Base-by-base conservation (phyloP, 768 basidiomycete species). In the Auriscalpium vulgare region DNA sequence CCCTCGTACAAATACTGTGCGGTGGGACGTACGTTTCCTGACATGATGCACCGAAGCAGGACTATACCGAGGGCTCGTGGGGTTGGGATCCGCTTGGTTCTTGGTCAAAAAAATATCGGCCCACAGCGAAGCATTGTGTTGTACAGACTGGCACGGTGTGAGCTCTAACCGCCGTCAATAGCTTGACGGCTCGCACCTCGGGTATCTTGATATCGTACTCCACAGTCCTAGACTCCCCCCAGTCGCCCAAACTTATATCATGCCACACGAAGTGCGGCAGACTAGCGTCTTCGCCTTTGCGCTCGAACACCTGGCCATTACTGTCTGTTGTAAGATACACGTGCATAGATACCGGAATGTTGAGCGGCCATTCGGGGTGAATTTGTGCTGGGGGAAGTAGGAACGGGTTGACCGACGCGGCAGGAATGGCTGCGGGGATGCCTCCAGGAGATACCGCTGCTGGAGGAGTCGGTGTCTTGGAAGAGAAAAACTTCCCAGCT, bases 101-200 rank as follows among this genome's bases (percentile, higher is more conserved):
- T 79, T 83, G 0, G 83, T 77, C 8, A 95, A 69, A 67, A 87
- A 88, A 6, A 93, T 75, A 63, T 95, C 89, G 14, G 87, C 87
- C 87, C 88, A 95, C 49, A 94, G 69, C 2, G 88, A 82, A 10
- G 81, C 88, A 66, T 95, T 95, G 55, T 75, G 76, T 65, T 88
- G 76, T 10, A 93, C 92, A 50, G 75, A 77, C 91, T 93, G 62
- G 23, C 43, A 16, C 14, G 21, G 47, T 37, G 19, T 52, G 8
- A 19, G 19, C 19, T 51, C 19, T 19, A 8, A 4, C 34, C 29
- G 49, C 17, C 35, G 8, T 37, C 21, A 49, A 37, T 8, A 35
- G 40, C 40, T 49, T 17, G 13, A 59, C 34, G 43, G 13, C 9
- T 63, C 77, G 60, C 67, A 91, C 91, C 71, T 78, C 69, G 0